Conservation (phyloP, 2,329 filamentous ascomycete species). For the Neofusicoccum cordaticola region DNA sequence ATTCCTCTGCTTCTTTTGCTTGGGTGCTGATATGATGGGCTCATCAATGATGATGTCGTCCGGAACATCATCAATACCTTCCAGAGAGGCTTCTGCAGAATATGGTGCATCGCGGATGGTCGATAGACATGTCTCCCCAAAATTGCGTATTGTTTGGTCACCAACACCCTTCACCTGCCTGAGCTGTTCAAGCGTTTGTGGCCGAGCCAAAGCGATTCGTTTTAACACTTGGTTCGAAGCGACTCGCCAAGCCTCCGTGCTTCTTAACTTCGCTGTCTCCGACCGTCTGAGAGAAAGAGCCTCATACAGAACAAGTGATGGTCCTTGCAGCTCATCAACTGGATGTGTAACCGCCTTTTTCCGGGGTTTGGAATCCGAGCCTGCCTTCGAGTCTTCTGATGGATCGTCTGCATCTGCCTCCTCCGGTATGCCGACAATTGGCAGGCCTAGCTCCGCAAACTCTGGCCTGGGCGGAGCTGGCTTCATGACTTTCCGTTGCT, state of each 20-base stretch:
- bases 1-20: not conserved
- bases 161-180: not conserved
- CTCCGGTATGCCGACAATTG: not conserved
- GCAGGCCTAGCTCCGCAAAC: slow-evolving; percentile 63
- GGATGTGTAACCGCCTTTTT: not conserved
- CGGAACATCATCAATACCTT: not conserved
- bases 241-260: not conserved
- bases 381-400: not conserved
- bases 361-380: not conserved
- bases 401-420: slow-evolving; percentile 15
- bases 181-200: slow-evolving; percentile 19
- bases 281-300: not conserved
- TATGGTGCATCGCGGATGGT: not conserved
- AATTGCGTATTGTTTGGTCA: slow-evolving; percentile 9
- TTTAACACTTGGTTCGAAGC: not conserved
- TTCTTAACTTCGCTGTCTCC: not conserved
- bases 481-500: slow-evolving; percentile 61
- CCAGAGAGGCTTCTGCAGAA: not conserved
- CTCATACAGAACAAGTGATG: not conserved
- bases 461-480: slow-evolving; percentile 70
- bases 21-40: not conserved
- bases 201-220: not conserved
- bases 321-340: not conserved
- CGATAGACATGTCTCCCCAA: not conserved
- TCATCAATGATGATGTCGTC: slow-evolving; percentile 6